Evolutionary conservation across 2,329 filamentous ascomycete species (phyloP).

Genomic region (Furcasterigmium furcatum): DNA sequence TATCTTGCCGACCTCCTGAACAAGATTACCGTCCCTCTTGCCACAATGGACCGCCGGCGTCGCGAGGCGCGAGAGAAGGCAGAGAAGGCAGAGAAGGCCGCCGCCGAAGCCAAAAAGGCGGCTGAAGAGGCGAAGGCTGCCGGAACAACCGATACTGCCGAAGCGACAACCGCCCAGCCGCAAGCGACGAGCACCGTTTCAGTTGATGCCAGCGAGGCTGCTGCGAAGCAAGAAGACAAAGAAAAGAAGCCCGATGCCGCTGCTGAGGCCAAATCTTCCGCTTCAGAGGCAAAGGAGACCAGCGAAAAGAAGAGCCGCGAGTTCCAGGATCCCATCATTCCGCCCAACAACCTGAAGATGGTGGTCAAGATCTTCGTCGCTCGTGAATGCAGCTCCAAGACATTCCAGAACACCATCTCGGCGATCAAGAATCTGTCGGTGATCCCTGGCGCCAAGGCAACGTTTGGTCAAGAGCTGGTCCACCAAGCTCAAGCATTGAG

Average conservation of each 20-base stretch:
- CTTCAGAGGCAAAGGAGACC: conserved; percentile 26
- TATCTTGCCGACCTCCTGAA: conserved; percentile 83
- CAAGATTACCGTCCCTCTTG: conserved; percentile 82
- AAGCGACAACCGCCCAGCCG: neutral
- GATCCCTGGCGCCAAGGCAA: conserved; percentile 83
- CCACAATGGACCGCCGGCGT: conserved; percentile 76
- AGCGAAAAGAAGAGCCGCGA: conserved; percentile 45
- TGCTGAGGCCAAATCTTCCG: neutral
- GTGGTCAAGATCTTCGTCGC: conserved; percentile 97
- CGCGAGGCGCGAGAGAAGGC: conserved; percentile 62
- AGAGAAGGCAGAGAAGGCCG: conserved; percentile 37
- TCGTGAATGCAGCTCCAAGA: conserved; percentile 94
- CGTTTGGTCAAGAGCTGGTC: conserved; percentile 92
- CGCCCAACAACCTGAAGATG: conserved; percentile 82
- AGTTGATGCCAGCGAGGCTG: conserved; percentile 10
- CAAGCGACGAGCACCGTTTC: conserved; percentile 10
- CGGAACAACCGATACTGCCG: conserved; percentile 13
- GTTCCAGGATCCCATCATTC: conserved; percentile 79
- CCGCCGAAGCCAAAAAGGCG: conserved; percentile 30
- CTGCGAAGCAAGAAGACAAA: conserved; percentile 7
- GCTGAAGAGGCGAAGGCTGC: conserved; percentile 27
- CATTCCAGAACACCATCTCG: conserved; percentile 94
- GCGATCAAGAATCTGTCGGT: conserved; percentile 98
- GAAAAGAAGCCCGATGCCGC: conserved; percentile 2
- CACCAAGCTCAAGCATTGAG: conserved; percentile 82